Evolutionary conservation across 768 basidiomycete species (phyloP).

Genomic region (Antrodiella citrinella): DNA sequence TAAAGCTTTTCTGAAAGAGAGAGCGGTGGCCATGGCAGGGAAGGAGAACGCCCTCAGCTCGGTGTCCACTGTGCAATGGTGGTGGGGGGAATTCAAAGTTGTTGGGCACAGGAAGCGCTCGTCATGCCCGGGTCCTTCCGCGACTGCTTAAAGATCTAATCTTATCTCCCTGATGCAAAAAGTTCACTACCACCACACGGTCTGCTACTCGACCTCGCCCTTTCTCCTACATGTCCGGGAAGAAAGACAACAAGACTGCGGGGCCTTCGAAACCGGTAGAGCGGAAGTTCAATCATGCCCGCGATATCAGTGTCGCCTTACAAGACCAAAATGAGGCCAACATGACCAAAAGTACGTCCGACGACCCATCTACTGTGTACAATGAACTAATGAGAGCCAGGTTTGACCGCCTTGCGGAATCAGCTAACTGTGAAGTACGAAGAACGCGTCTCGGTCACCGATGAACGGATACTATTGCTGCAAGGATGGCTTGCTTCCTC

Average conservation of each 20-base stretch:
- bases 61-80: conserved; percentile 3
- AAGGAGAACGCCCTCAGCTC: conserved; percentile 14
- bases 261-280: too few relatives aligned
- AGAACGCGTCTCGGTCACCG: conserved; percentile 46
- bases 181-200: too few relatives aligned
- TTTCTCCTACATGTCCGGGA: too few relatives aligned
- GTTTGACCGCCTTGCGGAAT: conserved; percentile 49
- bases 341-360: conserved; percentile 9
- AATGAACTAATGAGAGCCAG: conserved; percentile 17
- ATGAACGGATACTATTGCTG: conserved; percentile 51
- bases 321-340: conserved; percentile 7
- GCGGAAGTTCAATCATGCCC: background rate
- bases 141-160: too few relatives aligned
- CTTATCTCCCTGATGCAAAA: too few relatives aligned
- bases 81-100: background rate
- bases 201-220: too few relatives aligned
- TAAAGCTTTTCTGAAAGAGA: conserved; percentile 74
- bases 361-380: background rate
- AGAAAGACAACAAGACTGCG: too few relatives aligned
- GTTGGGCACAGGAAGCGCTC: too few relatives aligned
- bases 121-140: too few relatives aligned
- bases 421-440: conserved; percentile 45
- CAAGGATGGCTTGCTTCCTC: conserved; percentile 54
- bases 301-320: conserved; percentile 8
- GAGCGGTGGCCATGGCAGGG: conserved; percentile 55